Evolutionary conservation across 768 basidiomycete genomes (phyloP).

Genomic region (Podaxis sp.): DNA sequence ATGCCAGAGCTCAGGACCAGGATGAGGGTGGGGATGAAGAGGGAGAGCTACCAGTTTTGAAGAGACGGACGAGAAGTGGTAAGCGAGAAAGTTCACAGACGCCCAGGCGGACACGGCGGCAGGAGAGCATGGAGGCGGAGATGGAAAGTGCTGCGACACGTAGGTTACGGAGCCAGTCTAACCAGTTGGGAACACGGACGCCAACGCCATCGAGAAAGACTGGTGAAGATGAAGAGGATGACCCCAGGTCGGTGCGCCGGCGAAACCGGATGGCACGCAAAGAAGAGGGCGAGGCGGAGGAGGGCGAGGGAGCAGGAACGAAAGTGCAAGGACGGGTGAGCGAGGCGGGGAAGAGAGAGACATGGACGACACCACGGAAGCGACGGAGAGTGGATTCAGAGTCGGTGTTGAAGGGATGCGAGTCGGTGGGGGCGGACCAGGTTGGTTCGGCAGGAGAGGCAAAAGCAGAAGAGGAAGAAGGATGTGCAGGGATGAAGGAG

Average conservation of each 20-base stretch:
- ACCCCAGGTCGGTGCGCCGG: constrained; percentile 3
- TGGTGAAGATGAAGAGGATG: constrained; percentile 11
- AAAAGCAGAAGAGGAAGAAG: constrained; percentile 1
- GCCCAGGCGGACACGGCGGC: constrained; percentile 5
- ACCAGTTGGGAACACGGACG: not conserved
- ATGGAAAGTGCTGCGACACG: not conserved
- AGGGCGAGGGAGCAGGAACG: too few species aligned
- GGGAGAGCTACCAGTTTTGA: constrained; percentile 11
- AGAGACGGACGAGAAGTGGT: not conserved
- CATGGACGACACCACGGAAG: constrained; percentile 1
- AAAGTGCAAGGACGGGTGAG: not conserved
- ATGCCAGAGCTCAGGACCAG: not conserved
- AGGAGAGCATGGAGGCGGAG: not conserved
- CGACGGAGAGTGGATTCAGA: not conserved
- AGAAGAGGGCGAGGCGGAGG: constrained; percentile 4
- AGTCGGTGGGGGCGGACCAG: constrained; percentile 7
- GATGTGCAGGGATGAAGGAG: constrained; percentile 6
- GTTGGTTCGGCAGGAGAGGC: constrained; percentile 1
- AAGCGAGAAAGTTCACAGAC: constrained; percentile 8
- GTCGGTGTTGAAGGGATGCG: constrained; percentile 7
- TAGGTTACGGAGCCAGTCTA: not conserved
- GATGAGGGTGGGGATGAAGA: constrained; percentile 19
- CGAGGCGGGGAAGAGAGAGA: not conserved
- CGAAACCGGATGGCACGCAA: not conserved
- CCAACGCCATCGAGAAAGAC: not conserved